Evolutionary conservation across 2,329 filamentous ascomycete genomes (phyloP), one percentile per base, ranked within the genome.

Genomic region (Pseudohalonectria lignicola): DNA sequence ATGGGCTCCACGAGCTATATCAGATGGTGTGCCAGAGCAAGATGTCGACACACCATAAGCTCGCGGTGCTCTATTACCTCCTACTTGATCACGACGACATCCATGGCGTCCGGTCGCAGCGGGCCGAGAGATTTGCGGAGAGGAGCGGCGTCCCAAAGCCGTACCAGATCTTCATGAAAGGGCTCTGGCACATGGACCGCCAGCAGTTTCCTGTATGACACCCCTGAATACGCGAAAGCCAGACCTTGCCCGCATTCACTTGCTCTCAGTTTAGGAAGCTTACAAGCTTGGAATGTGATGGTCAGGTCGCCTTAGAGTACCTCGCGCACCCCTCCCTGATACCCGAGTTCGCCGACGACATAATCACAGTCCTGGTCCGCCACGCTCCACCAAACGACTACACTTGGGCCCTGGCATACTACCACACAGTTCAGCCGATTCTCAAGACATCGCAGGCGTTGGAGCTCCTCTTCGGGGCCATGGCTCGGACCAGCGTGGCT

Each of bases 341-440:
- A 16, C 79, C 83, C 26, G 86, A 86, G 39, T 93, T 92, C 51
- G 74, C 83, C 40, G 85, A 92, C 59, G 83, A 93, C 43, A 88
- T 93, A 37, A 69, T 92, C 47, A 71, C 72, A 19, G 70, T 72
- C 4, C 71, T 92, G 4, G 74, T 85, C 37, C 69, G 72, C 28
- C 70, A 77, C 45, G 67, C 76, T 17, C 62, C 67, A 31, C 62
- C 67, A 31, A 62, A 69, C 40, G 78, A 86, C 52, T 73, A 75
- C 49, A 69, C 63, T 19, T 67, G 88, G 2, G 73, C 83, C 0
- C 68, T 92, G 20, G 80, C 84, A 10, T 93, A 92, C 60, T 92
- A 83, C 60, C 71, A 87, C 46, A 76, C 80, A 11, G 79, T 82
- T 1, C 78, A 79, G 46, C 86, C 86, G 2, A 74, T 81, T 16